These are phyloP conservation scores for Lanmaoa rubissima DNA, from an alignment of 768 basidiomycete species.

Conservation along the genomic window DNA sequence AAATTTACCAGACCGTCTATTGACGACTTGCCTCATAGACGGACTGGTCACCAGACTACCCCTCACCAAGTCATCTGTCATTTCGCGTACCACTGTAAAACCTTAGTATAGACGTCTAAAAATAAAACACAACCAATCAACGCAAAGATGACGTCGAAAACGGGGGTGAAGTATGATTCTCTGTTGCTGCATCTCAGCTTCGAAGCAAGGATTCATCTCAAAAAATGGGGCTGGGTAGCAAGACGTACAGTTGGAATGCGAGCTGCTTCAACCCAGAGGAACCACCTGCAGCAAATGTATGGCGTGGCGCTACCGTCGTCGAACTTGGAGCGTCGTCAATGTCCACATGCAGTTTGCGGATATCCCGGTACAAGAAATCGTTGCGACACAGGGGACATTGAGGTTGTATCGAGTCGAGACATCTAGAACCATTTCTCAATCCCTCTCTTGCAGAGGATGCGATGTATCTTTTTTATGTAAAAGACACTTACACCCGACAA, in stretches of 20 bases:
- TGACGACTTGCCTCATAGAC: no score
- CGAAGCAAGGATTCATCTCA: not conserved
- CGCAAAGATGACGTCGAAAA: not conserved
- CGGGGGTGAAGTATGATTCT: no score
- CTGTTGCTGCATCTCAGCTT: not conserved
- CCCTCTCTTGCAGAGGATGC: not conserved
- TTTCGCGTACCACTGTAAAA: not conserved
- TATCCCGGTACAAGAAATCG: not conserved
- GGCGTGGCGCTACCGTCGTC: not conserved
- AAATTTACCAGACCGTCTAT: not conserved
- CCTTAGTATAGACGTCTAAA: not conserved
- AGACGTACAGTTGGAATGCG: not conserved
- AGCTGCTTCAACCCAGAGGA: no score
- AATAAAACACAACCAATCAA: not conserved
- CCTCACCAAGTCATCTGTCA: not conserved
- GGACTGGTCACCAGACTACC: no score
- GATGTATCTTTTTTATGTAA: not conserved
- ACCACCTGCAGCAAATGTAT: no score
- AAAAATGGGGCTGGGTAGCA: no score
- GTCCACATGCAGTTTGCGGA: slow-evolving; percentile 5
- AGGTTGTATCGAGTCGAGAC: slow-evolving; percentile 4
- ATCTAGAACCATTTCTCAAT: not conserved
- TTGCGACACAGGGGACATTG: slow-evolving; percentile 14
- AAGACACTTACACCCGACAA: slow-evolving; percentile 10
- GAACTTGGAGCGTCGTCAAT: not conserved